Evolutionary conservation across 1,284 basidiomycete genomes (phyloP), one percentile per base, ranked within the genome.

Genomic region (Naganishia liquefaciens): DNA sequence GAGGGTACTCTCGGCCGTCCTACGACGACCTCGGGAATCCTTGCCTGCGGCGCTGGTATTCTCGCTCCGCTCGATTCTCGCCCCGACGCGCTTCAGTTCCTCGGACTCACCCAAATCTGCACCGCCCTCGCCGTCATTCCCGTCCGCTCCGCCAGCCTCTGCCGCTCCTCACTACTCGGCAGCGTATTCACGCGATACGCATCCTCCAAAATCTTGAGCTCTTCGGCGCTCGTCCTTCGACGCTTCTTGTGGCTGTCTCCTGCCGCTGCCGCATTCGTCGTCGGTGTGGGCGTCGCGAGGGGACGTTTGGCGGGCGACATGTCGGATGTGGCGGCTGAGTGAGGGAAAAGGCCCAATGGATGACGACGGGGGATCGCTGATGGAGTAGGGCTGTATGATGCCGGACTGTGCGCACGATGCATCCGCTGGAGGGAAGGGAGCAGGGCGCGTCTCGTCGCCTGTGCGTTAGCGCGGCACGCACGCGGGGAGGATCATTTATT

Each of bases 31-130:
- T n/a, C n/a, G n/a, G n/a, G n/a, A n/a, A n/a, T 25, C 23, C 50
- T 46, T 15, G 33, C 44, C n/a, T 40, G 46, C 42, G 19, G 43
- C 17, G 39, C 27, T 55, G 40, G 7, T 0, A 37, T 2, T 37
- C 50, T 37, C 25, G n/a, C 6, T 53, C 51, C 37, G 15, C 5
- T 53, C 27, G 10, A 40, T 11, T 19, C 19, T 43, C 39, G 25
- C 47, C 17, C 57, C 37, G 23, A 39, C n/a, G 17, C 37, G n/a
- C 13, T n/a, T n/a, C n/a, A n/a, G n/a, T n/a, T n/a, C n/a, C n/a
- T 13, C 33, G 28, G 6, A 55, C 69, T 47, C 47, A 70, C 69
- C 69, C 69, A 70, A 19, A 70, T 70, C 62, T 70, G 69, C 21
- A 70, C 66, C 19, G 66, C 68, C 40, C 68, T 49, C 25, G 68